These are phyloP conservation scores for Coemansia sp. DNA, from an alignment of 371 early-diverging fungal species.

Conservation along the genomic window DNA sequence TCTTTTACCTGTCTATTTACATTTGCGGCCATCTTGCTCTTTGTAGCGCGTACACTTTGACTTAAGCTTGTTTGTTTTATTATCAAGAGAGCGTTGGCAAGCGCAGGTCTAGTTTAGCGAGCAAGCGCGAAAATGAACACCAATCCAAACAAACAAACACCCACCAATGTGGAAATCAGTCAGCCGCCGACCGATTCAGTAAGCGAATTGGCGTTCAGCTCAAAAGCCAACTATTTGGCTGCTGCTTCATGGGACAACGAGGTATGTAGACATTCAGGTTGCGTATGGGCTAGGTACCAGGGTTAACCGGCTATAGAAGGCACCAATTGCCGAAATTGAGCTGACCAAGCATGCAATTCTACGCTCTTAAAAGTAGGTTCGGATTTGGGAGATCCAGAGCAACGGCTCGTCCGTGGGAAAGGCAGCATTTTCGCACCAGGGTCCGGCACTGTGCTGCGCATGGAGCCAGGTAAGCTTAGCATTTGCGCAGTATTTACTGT, in stretches of 20 bases:
- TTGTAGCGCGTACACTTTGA: neutral
- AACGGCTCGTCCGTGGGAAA: slow-evolving; percentile 73
- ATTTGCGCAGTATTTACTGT: neutral
- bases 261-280: slow-evolving; percentile 53
- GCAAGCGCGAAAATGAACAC: slow-evolving; percentile 13
- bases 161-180: slow-evolving; percentile 53
- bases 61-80: neutral
- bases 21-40: neutral
- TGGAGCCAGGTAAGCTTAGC: slow-evolving; percentile 82
- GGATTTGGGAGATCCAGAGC: slow-evolving; percentile 83
- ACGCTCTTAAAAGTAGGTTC: slow-evolving; percentile 59
- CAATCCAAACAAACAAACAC: slow-evolving; percentile 33
- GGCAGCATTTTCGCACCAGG: slow-evolving; percentile 78
- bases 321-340: neutral
- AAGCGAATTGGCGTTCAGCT: slow-evolving; percentile 74
- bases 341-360: neutral
- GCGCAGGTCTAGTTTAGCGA: neutral
- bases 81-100: slow-evolving; percentile 1
- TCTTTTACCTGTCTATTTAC: neutral
- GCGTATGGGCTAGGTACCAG: neutral
- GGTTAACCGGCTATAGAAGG: neutral
- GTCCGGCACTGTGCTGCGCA: slow-evolving; percentile 76
- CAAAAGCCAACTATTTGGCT: slow-evolving; percentile 79
- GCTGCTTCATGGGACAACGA: slow-evolving; percentile 92
- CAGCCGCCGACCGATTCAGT: slow-evolving; percentile 81